Conservation (phyloP, 73 alveolate species). For the Symbiodinium natans region DNA sequence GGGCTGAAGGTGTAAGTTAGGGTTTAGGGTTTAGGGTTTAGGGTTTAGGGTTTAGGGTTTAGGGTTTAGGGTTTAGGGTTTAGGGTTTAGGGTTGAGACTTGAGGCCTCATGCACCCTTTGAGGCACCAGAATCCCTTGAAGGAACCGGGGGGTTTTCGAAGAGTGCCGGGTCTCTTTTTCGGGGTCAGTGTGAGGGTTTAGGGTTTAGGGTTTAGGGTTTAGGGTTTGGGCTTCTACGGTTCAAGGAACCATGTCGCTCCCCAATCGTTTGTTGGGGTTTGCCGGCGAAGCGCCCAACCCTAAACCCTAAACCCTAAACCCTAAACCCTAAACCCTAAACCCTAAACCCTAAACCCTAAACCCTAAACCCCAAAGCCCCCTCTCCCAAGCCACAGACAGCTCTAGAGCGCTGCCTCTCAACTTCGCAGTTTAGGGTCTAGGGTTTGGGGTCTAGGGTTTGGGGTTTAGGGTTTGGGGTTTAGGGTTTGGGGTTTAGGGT, state of each 20-base stretch:
- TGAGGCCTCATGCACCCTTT: no score
- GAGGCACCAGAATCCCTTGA: no score
- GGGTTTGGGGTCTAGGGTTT: not conserved
- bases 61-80: not conserved
- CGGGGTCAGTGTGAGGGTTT: no score
- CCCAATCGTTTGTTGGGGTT: no score
- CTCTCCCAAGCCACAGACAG: not conserved
- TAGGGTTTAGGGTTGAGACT: no score
- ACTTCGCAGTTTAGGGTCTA: not conserved
- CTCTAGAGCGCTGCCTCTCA: not conserved
- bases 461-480: not conserved
- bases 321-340: not conserved
- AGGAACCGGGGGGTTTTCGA: no score
- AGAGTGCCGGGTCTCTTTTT: no score
- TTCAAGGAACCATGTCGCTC: no score
- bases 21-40: not conserved
- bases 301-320: not conserved
- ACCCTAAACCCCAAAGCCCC: not conserved
- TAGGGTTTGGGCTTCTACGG: no score
- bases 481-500: not conserved
- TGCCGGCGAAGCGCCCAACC: no score
- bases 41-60: no score
- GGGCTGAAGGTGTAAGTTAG: not conserved
- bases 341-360: not conserved
- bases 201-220: no score